These are phyloP conservation scores for Raphanus hybrid DNA, from an alignment of 441 rosid species.

Conservation along the genomic window DNA sequence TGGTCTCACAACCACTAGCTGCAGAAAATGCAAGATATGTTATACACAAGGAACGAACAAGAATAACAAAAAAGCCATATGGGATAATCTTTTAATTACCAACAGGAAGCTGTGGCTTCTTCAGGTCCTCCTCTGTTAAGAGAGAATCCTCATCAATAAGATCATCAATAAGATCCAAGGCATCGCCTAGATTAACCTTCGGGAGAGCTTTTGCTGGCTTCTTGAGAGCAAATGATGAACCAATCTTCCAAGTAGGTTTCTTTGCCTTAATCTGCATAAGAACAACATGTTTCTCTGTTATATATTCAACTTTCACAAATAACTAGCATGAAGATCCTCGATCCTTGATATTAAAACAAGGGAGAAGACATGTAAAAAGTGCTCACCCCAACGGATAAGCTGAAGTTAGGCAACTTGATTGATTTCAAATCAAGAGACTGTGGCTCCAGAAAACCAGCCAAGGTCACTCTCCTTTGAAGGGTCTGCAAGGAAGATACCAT, in stretches of 20 bases:
- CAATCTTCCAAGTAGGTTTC: conserved; percentile 93
- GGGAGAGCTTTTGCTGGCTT: conserved; percentile 52
- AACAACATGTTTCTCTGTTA: conserved; percentile 28
- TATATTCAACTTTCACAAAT: conserved; percentile 16
- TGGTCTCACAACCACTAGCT: conserved; percentile 87
- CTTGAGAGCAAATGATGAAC: conserved; percentile 83
- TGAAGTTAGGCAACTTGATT: conserved; percentile 34
- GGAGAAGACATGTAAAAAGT: neutral
- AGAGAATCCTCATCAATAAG: conserved; percentile 96
- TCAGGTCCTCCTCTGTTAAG: conserved; percentile 85
- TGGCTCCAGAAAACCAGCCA: conserved; percentile 78
- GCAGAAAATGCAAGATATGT: conserved; percentile 21
- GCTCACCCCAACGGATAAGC: conserved; percentile 64
- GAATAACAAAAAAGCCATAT: neutral
- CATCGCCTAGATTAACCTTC: conserved; percentile 68
- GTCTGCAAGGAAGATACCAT: conserved; percentile 48
- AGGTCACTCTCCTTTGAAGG: conserved; percentile 62
- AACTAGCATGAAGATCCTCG: conserved; percentile 1
- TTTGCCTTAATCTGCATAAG: conserved; percentile 67
- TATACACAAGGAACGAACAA: conserved; percentile 4
- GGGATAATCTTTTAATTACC: conserved; percentile 48
- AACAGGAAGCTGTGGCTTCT: conserved; percentile 74
- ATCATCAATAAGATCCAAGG: conserved; percentile 89
- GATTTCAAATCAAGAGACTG: conserved; percentile 55
- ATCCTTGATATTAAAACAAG: neutral